Base-by-base conservation (phyloP, 495 filamentous ascomycete genomes). In the Glarea lozoyensis region DNA sequence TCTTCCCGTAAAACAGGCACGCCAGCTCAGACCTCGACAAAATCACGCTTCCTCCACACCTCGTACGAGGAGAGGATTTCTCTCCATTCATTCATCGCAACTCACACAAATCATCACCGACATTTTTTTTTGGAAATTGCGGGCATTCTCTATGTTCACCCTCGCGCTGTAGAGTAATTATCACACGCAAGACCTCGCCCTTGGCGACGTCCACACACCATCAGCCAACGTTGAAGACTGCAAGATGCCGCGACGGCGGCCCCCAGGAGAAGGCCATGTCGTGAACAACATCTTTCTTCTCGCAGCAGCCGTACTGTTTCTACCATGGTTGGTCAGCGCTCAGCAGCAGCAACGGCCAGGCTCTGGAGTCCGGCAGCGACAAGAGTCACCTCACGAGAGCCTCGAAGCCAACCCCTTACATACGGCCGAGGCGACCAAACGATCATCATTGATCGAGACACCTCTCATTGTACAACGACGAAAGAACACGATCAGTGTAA, bases 331-430 rank as follows among this genome's bases (percentile, higher is more conserved):
- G 36, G 67, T 71, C 56, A 61, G 74, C 60, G 71, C 72, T 70
- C 76, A 73, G 69, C 75, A 73, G 69, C 74, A 75, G 64, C 72
- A 73, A 41, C 62, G 68, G 52, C 60, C 40, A 4, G n/a, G n/a
- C n/a, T n/a, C n/a, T n/a, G n/a, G n/a, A n/a, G 23, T 43, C 35
- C 48, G 12, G 38, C 48, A 39, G 43, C 45, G 39, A 40, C 56
- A 56, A 27, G 58, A 63, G 35, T 55, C 57, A 23, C 57, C 57
- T 13, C 50, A 59, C 16, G 56, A 57, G 17, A 50, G 43, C 18
- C 46, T 55, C 41, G 45, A 52, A 3, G 27, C 47, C 37, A 53
- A 56, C 21, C n/a, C 40, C 12, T 44, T 47, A n/a, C 43, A 52
- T 16, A 50, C 46, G 3, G 40, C 55, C 12, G 54, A 56, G 41